Evolutionary conservation across 768 basidiomycete genomes (phyloP).

Genomic region (Psilocybe sp.): DNA sequence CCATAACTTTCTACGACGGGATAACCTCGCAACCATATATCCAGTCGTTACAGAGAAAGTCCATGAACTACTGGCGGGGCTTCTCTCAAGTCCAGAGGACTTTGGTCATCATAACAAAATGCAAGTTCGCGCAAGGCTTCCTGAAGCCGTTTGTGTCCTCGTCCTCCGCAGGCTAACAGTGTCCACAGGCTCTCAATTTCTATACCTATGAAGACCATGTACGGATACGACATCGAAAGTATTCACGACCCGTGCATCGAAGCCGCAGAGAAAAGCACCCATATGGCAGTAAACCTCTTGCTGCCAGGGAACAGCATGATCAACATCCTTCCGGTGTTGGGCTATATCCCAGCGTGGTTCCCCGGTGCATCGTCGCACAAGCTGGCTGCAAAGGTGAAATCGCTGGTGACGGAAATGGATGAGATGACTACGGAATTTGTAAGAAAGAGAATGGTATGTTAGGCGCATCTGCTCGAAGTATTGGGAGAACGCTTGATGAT

Average conservation of each 20-base stretch:
- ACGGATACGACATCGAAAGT: constrained; percentile 12
- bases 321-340: constrained; percentile 12
- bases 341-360: constrained; percentile 12
- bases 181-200: constrained; percentile 12
- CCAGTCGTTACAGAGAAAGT: constrained; percentile 25
- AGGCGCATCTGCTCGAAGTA: neutral
- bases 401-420: constrained; percentile 1
- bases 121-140: neutral
- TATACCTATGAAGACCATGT: constrained; percentile 13
- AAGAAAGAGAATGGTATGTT: constrained; percentile 4
- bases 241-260: constrained; percentile 10
- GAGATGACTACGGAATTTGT: constrained; percentile 5
- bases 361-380: constrained; percentile 8
- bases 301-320: constrained; percentile 7
- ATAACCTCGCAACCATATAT: constrained; percentile 21
- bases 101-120: constrained; percentile 13
- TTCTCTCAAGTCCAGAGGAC: constrained; percentile 14
- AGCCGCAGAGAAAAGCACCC: constrained; percentile 3
- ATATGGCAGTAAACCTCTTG: constrained; percentile 3
- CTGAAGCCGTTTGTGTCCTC: neutral
- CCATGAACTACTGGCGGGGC: constrained; percentile 24
- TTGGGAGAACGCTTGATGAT: too few species aligned
- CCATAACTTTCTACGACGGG: constrained; percentile 31
- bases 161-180: too few species aligned
- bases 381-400: neutral